Evolutionary conservation across 148 eudicot genomes (phyloP).

Genomic region (Diospyros kaki): DNA sequence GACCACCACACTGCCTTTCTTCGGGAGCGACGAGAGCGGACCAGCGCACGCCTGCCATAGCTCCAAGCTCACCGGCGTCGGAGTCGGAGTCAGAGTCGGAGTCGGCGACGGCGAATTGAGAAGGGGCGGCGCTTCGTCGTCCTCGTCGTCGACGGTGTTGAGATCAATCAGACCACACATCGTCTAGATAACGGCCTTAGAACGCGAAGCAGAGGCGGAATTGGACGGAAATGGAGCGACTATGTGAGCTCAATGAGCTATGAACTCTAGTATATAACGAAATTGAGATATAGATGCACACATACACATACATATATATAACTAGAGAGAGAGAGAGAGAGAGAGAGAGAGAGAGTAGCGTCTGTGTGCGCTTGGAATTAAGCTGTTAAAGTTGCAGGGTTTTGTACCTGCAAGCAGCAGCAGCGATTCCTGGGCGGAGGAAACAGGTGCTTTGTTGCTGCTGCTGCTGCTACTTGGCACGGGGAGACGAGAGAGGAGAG

Average conservation of each 20-base stretch:
- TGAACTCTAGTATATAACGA: too few species aligned
- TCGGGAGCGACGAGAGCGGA: slow-evolving; percentile 69
- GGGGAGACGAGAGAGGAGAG: slow-evolving; percentile 32
- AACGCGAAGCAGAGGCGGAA: neutral
- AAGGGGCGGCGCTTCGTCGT: slow-evolving; percentile 42
- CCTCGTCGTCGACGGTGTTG: slow-evolving; percentile 55
- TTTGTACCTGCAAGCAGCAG: slow-evolving; percentile 31
- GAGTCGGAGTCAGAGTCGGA: slow-evolving; percentile 11
- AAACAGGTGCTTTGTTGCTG: slow-evolving; percentile 17
- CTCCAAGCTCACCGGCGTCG: slow-evolving; percentile 77
- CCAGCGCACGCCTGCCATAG: slow-evolving; percentile 99
- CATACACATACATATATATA: slow-evolving; percentile 3
- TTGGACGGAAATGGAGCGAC: neutral
- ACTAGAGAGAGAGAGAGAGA: neutral
- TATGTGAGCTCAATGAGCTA: too few species aligned
- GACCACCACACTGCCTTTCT: slow-evolving; percentile 71
- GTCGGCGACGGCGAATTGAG: slow-evolving; percentile 29
- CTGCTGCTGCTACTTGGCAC: slow-evolving; percentile 21
- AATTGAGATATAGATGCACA: neutral
- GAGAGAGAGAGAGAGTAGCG: neutral
- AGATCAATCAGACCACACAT: slow-evolving; percentile 82
- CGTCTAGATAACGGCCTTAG: slow-evolving; percentile 26
- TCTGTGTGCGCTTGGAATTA: neutral
- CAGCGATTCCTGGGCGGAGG: slow-evolving; percentile 32
- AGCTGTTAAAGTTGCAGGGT: slow-evolving; percentile 9